Evolutionary conservation across 768 basidiomycete genomes (phyloP), one percentile per base, ranked within the genome.

Genomic region (Auriscalpium microsporum): DNA sequence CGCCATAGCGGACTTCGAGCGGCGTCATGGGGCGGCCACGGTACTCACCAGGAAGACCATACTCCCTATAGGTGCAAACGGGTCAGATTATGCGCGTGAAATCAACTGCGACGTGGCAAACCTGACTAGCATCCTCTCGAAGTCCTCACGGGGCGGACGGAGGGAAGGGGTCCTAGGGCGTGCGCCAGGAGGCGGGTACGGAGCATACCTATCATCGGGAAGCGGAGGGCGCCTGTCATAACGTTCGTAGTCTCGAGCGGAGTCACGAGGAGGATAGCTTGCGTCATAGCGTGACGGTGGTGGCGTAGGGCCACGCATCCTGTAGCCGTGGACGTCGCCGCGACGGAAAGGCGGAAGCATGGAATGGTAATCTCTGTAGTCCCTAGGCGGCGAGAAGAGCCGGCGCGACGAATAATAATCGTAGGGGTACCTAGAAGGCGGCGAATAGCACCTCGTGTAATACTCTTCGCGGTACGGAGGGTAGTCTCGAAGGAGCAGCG

Each of bases 251-350:
- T 74, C 56, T 42, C 78, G 75, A 45, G 79, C 73, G 42, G 75
- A 82, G 58, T 73, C 73, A 59, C 81, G 77, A 63, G 79, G 28
- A 28, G 7, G 75, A 56, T 77, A 77, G 62, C 79, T n/a, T n/a
- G n/a, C n/a, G n/a, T n/a, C 78, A 56, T 82, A 75, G 60, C 79
- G 75, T 60, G 83, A 78, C 53, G 78, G 70, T n/a, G 73, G 73
- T 33, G 80, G 68, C n/a, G 73, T 70, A 54, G 75, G 68, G 54
- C 78, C 85, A 47, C 84, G 77, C 62, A 68, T 63, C 63, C 83
- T 77, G 60, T 82, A 84, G 49, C 90, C 89, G 61, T 91, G 86
- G 62, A 81, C 77, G 48, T 90, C 86, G 56, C 84, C 79, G 61
- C 73, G 71, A 57, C 74, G 63, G 21, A 21, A 21, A 60, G 73